Evolutionary conservation across 192 early-diverging fungal genomes (phyloP).

Genomic region (Coemansia sp.): DNA sequence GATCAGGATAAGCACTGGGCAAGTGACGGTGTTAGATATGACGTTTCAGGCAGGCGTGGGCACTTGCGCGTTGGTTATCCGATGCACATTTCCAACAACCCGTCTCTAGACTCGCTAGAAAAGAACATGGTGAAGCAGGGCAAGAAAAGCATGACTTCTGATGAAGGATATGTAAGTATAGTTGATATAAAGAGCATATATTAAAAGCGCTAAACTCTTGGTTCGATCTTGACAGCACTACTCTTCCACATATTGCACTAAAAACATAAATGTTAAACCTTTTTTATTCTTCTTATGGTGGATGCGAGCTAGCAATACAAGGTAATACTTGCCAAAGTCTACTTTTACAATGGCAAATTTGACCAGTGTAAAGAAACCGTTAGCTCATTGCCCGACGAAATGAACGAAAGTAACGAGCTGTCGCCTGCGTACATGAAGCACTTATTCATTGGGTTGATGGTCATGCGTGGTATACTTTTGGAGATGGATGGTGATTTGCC

Average conservation of each 20-base stretch:
- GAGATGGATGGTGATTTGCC: conserved; percentile 45
- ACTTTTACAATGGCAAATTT: conserved; percentile 59
- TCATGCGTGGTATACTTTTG: conserved; percentile 57
- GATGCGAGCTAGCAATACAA: conserved; percentile 25
- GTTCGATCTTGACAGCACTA: neutral
- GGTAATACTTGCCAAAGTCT: conserved; percentile 60
- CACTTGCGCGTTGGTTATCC: conserved; percentile 26
- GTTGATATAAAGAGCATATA: neutral
- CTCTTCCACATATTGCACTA: neutral
- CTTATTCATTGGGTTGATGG: conserved; percentile 58
- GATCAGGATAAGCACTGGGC: conserved; percentile 43
- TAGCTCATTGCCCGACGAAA: conserved; percentile 25
- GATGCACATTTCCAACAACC: conserved; percentile 33
- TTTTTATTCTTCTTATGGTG: neutral
- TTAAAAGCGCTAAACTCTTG: too few relatives aligned
- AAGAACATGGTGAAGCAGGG: conserved; percentile 18
- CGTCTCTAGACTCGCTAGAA: conserved; percentile 26
- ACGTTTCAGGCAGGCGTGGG: neutral
- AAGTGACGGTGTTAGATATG: conserved; percentile 20
- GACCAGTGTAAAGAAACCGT: conserved; percentile 39
- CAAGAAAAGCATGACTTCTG: conserved; percentile 30
- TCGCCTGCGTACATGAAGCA: conserved; percentile 63
- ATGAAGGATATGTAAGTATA: conserved; percentile 30
- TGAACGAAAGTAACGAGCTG: conserved; percentile 43
- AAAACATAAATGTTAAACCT: neutral